Conservation (phyloP, 495 filamentous ascomycete genomes). For the Neurospora sublineolata region DNA sequence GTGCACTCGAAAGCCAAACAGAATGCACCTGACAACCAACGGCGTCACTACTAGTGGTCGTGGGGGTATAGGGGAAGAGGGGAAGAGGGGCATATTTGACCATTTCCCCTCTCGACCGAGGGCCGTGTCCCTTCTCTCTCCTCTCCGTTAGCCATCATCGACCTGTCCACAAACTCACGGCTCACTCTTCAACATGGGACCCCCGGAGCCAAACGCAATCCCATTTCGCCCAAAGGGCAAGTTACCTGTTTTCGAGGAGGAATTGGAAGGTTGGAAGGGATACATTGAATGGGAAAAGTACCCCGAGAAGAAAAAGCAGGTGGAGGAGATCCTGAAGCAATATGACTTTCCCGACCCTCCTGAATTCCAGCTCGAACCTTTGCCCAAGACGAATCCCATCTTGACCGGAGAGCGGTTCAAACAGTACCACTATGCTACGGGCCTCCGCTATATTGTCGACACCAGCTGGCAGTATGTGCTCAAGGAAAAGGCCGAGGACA, state of each 20-base stretch:
- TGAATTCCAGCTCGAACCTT: slow-evolving; percentile 47
- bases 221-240: slow-evolving; percentile 12
- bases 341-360: slow-evolving; percentile 46
- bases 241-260: slow-evolving; percentile 11
- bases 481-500: slow-evolving; percentile 50
- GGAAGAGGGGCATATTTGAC: background rate
- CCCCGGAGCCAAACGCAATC: slow-evolving; percentile 11
- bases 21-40: background rate
- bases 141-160: background rate
- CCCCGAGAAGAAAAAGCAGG: slow-evolving; percentile 50
- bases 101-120: background rate
- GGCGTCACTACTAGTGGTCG: background rate
- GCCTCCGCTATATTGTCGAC: slow-evolving; percentile 36
- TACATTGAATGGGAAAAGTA: slow-evolving; percentile 63
- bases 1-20: background rate
- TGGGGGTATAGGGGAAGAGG: background rate
- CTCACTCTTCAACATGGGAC: slow-evolving; percentile 8
- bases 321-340: slow-evolving; percentile 42
- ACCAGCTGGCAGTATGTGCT: slow-evolving; percentile 48
- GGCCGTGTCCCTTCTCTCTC: background rate
- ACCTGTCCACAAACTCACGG: background rate
- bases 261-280: slow-evolving; percentile 18
- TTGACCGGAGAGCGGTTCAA: slow-evolving; percentile 53
- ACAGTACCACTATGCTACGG: slow-evolving; percentile 50
- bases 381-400: slow-evolving; percentile 53